A percentile compares a stretch with the other conserved stretches of the same genome.
Conservation (phyloP, 1,284 basidiomycete species). For the Tilletia setariae region DNA sequence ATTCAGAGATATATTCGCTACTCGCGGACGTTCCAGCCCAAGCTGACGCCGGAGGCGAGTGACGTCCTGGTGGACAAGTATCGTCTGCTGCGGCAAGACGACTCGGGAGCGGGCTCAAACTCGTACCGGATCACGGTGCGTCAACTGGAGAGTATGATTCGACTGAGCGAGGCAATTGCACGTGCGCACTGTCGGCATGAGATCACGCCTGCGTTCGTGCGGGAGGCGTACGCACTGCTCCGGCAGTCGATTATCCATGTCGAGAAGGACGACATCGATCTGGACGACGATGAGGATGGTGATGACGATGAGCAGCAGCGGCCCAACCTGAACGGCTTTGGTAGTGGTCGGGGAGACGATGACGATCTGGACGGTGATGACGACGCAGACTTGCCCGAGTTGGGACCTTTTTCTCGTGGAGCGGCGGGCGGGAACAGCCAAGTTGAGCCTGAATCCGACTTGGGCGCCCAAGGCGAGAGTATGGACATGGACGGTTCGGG, state of each 20-base stretch:
- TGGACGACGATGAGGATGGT: conserved; percentile 94
- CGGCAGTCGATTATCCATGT: conserved; percentile 98
- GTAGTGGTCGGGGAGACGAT: neutral
- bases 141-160: conserved; percentile 95
- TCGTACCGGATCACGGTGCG: conserved; percentile 95
- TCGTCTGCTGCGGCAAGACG: conserved; percentile 84
- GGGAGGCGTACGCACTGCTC: conserved; percentile 88
- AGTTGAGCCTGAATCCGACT: neutral
- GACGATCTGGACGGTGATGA: conserved; percentile 12
- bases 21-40: conserved; percentile 85
- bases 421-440: neutral
- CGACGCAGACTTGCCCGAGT: conserved; percentile 6
- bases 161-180: conserved; percentile 92
- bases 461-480: neutral
- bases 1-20: conserved; percentile 95
- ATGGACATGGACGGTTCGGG: conserved; percentile 12
- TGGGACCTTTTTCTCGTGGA: neutral
- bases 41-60: conserved; percentile 81
- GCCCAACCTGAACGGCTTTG: conserved; percentile 19
- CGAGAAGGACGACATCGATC: conserved; percentile 96
- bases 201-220: conserved; percentile 74
- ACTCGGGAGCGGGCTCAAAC: conserved; percentile 71
- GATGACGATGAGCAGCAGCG: conserved; percentile 58
- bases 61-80: conserved; percentile 96
- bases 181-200: conserved; percentile 90